phyloP scores from a whole-genome alignment of 2,329 filamentous ascomycete genomes.

The Didymella segeticola region DNA sequence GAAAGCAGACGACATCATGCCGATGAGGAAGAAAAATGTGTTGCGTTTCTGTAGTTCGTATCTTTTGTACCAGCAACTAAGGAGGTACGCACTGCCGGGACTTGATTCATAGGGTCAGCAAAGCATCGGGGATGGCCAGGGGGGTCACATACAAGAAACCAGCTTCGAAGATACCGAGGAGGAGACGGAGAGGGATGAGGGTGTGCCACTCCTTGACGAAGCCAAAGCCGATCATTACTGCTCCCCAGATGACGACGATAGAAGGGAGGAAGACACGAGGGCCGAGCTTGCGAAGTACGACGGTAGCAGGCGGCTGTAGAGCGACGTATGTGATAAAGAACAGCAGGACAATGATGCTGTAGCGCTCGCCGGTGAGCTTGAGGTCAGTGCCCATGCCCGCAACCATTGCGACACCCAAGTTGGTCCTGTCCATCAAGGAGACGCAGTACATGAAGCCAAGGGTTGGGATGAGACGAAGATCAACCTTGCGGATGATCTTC shows the following conservation, averaged over 20 bases:
- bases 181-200: conserved; percentile 29
- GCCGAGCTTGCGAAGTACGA: conserved; percentile 32
- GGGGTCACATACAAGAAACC: conserved; percentile 36
- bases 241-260: conserved; percentile 32
- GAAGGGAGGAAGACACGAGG: conserved; percentile 29
- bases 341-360: conserved; percentile 30
- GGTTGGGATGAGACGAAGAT: conserved; percentile 50
- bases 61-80: conserved; percentile 66
- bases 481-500: conserved; percentile 39
- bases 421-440: conserved; percentile 49
- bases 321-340: conserved; percentile 39
- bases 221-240: conserved; percentile 32
- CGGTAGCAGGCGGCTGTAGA: conserved; percentile 33
- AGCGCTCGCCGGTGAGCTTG: conserved; percentile 34
- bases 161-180: conserved; percentile 36
- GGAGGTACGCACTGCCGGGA: conserved; percentile 52
- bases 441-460: conserved; percentile 51
- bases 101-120: not conserved
- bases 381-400: conserved; percentile 42
- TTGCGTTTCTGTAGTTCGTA: conserved; percentile 63
- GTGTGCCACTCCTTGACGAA: conserved; percentile 36
- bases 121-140: not conserved
- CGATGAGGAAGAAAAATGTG: conserved; percentile 60
- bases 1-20: conserved; percentile 34
- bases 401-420: conserved; percentile 46